Conservation (phyloP, 371 early-diverging fungal species). For the Smittium mucronatum region DNA sequence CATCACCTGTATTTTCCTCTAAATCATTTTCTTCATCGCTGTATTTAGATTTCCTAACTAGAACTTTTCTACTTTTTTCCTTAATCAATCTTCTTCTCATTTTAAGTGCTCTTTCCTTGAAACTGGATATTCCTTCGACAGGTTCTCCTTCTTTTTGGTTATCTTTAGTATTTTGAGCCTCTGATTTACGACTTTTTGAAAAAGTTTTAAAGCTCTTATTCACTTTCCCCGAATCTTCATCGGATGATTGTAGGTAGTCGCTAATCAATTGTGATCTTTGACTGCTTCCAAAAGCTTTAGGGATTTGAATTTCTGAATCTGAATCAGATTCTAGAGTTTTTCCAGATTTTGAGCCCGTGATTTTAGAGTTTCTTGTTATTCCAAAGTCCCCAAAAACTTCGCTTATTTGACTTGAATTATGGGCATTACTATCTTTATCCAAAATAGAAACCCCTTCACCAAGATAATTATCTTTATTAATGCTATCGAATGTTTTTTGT, state of each 20-base stretch:
- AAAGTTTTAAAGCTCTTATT: no score
- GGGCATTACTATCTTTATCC: not conserved
- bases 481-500: no score
- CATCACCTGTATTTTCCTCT: no score
- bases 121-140: not conserved
- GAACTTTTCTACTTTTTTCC: not conserved
- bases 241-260: not conserved
- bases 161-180: not conserved
- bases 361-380: no score
- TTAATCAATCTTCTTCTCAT: slow-evolving; percentile 5
- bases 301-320: not conserved
- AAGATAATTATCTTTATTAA: not conserved
- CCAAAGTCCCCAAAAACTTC: not conserved
- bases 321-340: not conserved
- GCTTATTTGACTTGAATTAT: not conserved
- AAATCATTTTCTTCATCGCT: not conserved
- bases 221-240: not conserved
- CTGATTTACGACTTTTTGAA: no score
- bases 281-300: not conserved
- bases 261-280: not conserved
- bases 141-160: not conserved
- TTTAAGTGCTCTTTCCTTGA: slow-evolving; percentile 2
- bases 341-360: not conserved
- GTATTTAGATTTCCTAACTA: slow-evolving; percentile 6
- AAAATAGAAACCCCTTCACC: not conserved